These are phyloP conservation scores for Ophiostoma quercus DNA, from an alignment of 2,329 filamentous ascomycete genomes.

Conservation along the genomic window DNA sequence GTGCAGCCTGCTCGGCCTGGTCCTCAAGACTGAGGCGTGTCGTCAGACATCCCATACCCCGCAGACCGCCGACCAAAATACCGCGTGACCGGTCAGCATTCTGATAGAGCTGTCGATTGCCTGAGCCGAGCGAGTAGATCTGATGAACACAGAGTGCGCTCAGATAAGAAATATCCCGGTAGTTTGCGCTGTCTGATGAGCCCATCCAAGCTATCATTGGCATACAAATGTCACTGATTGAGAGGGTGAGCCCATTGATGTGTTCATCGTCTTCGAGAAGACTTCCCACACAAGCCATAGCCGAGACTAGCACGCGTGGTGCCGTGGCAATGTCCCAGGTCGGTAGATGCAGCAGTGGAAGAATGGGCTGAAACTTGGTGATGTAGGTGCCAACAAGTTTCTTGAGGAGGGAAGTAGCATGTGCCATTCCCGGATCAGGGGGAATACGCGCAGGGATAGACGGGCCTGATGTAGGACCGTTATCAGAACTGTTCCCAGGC, in stretches of 20 bases:
- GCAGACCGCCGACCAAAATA: constrained; percentile 31
- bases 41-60: constrained; percentile 31
- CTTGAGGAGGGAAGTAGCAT: constrained; percentile 29
- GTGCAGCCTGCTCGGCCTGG: constrained; percentile 16
- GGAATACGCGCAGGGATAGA: background rate
- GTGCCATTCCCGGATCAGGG: constrained; percentile 22
- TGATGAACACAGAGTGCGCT: constrained; percentile 33
- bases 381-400: constrained; percentile 31
- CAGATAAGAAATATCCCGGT: constrained; percentile 31
- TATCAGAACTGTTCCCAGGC: background rate
- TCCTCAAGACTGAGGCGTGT: constrained; percentile 23
- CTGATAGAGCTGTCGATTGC: constrained; percentile 33
- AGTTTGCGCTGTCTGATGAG: constrained; percentile 29
- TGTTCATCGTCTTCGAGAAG: constrained; percentile 26
- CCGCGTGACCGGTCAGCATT: constrained; percentile 32
- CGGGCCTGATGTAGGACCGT: background rate
- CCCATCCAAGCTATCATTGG: constrained; percentile 33
- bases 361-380: constrained; percentile 31
- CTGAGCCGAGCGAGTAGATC: constrained; percentile 34
- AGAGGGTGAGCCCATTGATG: constrained; percentile 26
- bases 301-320: constrained; percentile 30
- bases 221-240: constrained; percentile 31
- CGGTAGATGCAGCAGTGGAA: constrained; percentile 33
- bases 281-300: constrained; percentile 34
- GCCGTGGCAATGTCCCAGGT: constrained; percentile 30